Conservation (phyloP, 305 asterid genomes). For the Fraxinus dipetala region DNA sequence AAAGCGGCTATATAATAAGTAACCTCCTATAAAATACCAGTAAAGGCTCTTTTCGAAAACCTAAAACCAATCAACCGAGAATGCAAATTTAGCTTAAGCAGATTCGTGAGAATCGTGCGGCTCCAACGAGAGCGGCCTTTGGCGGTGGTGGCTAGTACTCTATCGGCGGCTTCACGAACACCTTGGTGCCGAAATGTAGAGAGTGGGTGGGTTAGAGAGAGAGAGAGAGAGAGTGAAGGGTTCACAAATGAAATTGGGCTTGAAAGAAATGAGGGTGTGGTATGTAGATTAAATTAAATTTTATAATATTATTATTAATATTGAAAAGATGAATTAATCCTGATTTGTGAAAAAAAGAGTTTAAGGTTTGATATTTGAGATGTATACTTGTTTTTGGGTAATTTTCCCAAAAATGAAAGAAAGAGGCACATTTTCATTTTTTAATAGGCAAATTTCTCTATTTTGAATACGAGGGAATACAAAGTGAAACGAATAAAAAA, state of each 20-base stretch:
- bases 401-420: neutral
- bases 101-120: conserved; percentile 67
- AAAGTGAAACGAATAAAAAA: too few species aligned
- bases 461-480: neutral
- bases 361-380: neutral
- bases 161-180: conserved; percentile 74
- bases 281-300: too few species aligned
- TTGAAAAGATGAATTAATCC: too few species aligned
- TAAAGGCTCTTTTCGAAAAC: conserved; percentile 78
- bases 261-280: too few species aligned
- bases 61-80: conserved; percentile 73
- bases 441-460: neutral
- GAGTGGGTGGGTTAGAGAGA: too few species aligned
- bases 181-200: neutral
- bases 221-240: too few species aligned
- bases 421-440: too few species aligned
- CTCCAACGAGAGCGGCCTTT: conserved; percentile 87
- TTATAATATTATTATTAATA: too few species aligned
- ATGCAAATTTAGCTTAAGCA: conserved; percentile 65
- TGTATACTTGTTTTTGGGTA: neutral
- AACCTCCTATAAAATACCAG: conserved; percentile 87
- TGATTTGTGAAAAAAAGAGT: too few species aligned
- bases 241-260: too few species aligned
- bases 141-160: conserved; percentile 71
- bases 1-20: conserved; percentile 84